These are phyloP conservation scores for Chamaenerion angustifolium DNA, from an alignment of 345 rosid species.

Conservation along the genomic window DNA sequence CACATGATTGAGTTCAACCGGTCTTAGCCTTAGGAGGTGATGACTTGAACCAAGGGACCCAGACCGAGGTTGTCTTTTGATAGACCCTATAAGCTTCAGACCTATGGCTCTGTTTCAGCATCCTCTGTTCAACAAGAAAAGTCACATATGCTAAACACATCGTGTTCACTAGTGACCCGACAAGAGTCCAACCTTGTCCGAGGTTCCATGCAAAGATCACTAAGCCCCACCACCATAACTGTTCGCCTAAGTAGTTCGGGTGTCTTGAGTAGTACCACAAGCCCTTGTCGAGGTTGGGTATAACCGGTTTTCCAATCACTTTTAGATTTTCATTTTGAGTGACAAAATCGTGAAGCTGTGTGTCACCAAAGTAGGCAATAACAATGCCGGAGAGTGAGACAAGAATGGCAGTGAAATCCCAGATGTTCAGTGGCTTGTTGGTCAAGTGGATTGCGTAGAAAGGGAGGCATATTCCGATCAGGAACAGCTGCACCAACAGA, in stretches of 20 bases:
- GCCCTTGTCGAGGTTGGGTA: constrained; percentile 58
- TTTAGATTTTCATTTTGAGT: constrained; percentile 48
- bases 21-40: constrained; percentile 29
- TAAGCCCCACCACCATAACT: constrained; percentile 97
- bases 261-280: constrained; percentile 79
- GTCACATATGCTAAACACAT: constrained; percentile 76
- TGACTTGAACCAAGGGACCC: constrained; percentile 89
- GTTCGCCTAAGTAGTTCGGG: constrained; percentile 96
- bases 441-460: constrained; percentile 43
- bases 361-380: constrained; percentile 71
- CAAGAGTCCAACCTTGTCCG: constrained; percentile 60
- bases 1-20: constrained; percentile 19
- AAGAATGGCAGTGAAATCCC: constrained; percentile 51
- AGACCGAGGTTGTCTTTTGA: constrained; percentile 83
- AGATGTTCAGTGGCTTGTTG: constrained; percentile 45
- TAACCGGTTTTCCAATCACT: constrained; percentile 60
- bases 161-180: constrained; percentile 59
- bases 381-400: constrained; percentile 51
- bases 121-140: constrained; percentile 63
- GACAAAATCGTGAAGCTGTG: constrained; percentile 68
- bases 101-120: constrained; percentile 65
- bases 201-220: constrained; percentile 76
- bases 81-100: constrained; percentile 72
- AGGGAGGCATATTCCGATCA: constrained; percentile 72
- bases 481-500: constrained; percentile 43